Percentiles rank a stretch among this genome's conserved stretches.
phyloP scores from a whole-genome alignment of 371 early-diverging fungal species.

The Globomyces sp. region DNA sequence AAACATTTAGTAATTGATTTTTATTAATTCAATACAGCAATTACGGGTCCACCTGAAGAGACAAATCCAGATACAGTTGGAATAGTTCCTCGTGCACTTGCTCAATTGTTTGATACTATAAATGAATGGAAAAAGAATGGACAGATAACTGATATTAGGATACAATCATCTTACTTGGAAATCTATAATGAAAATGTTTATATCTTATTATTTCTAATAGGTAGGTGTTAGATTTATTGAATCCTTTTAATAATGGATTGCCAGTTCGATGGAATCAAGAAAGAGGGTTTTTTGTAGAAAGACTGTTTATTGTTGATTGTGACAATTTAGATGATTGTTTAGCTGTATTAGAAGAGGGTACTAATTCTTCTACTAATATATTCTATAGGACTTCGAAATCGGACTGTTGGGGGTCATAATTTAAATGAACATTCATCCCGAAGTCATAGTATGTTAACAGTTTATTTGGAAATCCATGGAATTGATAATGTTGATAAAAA shows the following conservation, averaged over 20 bases:
- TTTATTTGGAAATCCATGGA: slow-evolving; percentile 36
- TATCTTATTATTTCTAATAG: not conserved
- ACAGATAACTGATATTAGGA: slow-evolving; percentile 16
- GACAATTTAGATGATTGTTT: slow-evolving; percentile 46
- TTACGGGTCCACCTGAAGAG: slow-evolving; percentile 45
- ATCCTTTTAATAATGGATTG: slow-evolving; percentile 33
- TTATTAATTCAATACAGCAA: slow-evolving; percentile 26
- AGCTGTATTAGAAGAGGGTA: slow-evolving; percentile 54
- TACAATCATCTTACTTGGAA: slow-evolving; percentile 54
- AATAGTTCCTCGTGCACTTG: slow-evolving; percentile 49
- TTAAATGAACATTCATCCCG: slow-evolving; percentile 95
- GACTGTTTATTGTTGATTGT: slow-evolving; percentile 51
- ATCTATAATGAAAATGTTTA: slow-evolving; percentile 65
- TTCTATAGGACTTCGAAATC: slow-evolving; percentile 40
- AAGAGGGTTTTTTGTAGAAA: slow-evolving; percentile 52
- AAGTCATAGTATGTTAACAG: slow-evolving; percentile 72
- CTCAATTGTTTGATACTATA: slow-evolving; percentile 38
- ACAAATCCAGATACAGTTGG: slow-evolving; percentile 33
- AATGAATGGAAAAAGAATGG: not conserved
- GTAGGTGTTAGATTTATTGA: slow-evolving; percentile 52
- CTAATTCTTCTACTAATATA: slow-evolving; percentile 8
- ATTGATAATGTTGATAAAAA: slow-evolving; percentile 25
- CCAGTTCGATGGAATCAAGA: slow-evolving; percentile 44
- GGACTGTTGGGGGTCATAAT: slow-evolving; percentile 90
- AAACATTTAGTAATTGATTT: slow-evolving; percentile 52